Evolutionary conservation across 306 rosid species (phyloP), one percentile per base, ranked within the genome.

Genomic region (Glycyrrhiza uralensis): DNA sequence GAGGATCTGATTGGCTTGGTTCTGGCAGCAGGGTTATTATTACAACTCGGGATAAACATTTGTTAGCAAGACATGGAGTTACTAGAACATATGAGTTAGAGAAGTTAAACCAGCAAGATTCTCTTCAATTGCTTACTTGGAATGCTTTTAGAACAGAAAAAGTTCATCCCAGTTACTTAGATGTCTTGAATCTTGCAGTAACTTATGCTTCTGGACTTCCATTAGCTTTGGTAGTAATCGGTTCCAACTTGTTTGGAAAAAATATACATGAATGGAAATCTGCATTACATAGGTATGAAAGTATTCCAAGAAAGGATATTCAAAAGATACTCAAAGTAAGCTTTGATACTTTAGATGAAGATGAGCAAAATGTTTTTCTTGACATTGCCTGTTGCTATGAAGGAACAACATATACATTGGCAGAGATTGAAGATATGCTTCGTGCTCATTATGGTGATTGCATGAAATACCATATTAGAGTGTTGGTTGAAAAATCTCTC

Each of bases 211-310:
- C 42, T 36, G 42, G 42, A 12, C 42, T 36, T 36, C 42, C 42
- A 8, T 36, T 70, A 19, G 42, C 42, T 23, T 50, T 51, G 35
- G 36, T 33, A 69, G 36, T 68, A 13, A 76, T 76, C 8, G 75
- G 80, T 0, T 44, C 61, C 2, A 20, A 55, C 23, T 39, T 75
- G 35, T 19, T n/a, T 44, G 26, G 56, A 13, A 65, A 24, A 65
- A 45, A 23, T 1, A 4, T 72, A 12, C 24, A 19, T 30, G 47
- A 46, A 45, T 59, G 77, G 77, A 1, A 59, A 4, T 28, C 18
- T 17, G 20, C 49, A 13, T 59, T 0, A 26, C 1, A 59, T 5
- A 7, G 3, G 6, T 59, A 72, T 58, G 5, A 30, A 45, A 58
- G 13, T 7, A 8, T 36, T 36, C 42, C 42, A 1, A 1, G 9